phyloP scores from a whole-genome alignment of 2,329 filamentous ascomycete genomes.

The Pyrenophora tritici-repentis region DNA sequence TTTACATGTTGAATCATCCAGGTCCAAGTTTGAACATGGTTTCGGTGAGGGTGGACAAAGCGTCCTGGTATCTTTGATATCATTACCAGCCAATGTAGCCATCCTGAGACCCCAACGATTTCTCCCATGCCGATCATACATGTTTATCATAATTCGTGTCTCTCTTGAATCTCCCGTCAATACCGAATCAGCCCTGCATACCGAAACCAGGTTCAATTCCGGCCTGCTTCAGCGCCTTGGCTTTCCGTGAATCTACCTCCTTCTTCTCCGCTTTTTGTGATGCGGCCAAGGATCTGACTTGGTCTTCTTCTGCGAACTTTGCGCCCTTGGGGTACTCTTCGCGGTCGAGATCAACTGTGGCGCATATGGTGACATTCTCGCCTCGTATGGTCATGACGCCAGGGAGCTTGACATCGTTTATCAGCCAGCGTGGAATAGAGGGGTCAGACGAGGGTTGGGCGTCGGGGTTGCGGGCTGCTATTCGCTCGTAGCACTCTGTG shows the following conservation, averaged over 20 bases:
- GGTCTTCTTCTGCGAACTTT: constrained; percentile 66
- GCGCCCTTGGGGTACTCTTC: constrained; percentile 87
- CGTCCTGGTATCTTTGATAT: constrained; percentile 21
- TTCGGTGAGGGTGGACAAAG: constrained; percentile 14
- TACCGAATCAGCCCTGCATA: constrained; percentile 63
- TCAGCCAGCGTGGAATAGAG: constrained; percentile 57
- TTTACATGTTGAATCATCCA: too few relatives aligned
- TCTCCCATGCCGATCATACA: constrained; percentile 1
- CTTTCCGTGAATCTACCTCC: constrained; percentile 54
- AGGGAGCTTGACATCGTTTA: constrained; percentile 80
- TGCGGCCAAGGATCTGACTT: constrained; percentile 73
- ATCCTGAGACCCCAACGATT: constrained; percentile 5
- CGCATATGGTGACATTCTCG: constrained; percentile 94
- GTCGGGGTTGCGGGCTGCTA: constrained; percentile 67
- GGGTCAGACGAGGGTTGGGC: constrained; percentile 25
- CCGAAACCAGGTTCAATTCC: constrained; percentile 72
- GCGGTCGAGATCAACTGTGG: constrained; percentile 95
- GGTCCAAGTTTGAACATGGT: neutral
- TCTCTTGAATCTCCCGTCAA: neutral
- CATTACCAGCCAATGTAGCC: constrained; percentile 13
- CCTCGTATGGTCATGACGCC: constrained; percentile 92
- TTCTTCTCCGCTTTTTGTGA: constrained; percentile 78
- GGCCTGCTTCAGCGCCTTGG: constrained; percentile 63
- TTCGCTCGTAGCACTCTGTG: constrained; percentile 87
- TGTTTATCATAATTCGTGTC: constrained; percentile 12